Percentiles rank a stretch among this genome's conserved stretches.
Evolutionary conservation across 176 grass and related monocot species (phyloP).

Genomic region (Paspalum vaginatum): DNA sequence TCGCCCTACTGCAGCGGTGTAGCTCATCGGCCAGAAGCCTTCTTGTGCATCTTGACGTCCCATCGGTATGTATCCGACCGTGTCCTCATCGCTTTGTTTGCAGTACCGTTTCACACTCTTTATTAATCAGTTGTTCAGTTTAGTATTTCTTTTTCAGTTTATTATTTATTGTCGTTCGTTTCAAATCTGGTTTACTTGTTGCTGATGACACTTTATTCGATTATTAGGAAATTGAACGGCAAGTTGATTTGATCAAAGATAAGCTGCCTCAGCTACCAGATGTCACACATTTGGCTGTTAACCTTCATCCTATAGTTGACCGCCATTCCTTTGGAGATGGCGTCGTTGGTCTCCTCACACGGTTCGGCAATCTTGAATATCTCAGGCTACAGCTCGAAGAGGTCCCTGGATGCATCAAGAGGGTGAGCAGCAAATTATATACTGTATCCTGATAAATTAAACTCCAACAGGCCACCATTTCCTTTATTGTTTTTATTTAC

Average conservation of each 20-base stretch:
- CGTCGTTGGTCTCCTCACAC: neutral
- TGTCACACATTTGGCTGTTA: neutral
- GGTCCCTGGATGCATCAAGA: neutral
- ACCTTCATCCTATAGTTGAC: neutral
- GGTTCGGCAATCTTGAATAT: neutral
- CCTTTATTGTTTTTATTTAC: neutral
- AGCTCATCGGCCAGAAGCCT: neutral
- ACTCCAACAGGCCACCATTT: neutral
- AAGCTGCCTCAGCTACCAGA: neutral
- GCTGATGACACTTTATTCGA: too few relatives aligned
- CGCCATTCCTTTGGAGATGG: conserved; percentile 17
- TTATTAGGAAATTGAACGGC: too few relatives aligned
- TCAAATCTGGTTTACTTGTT: too few relatives aligned
- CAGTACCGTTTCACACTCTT: too few relatives aligned
- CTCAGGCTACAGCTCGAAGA: neutral
- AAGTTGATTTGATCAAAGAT: neutral
- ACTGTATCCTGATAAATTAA: neutral
- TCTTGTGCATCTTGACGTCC: neutral
- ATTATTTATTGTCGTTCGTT: too few relatives aligned
- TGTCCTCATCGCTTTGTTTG: too few relatives aligned
- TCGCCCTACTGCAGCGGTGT: neutral
- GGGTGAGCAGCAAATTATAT: neutral
- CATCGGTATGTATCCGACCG: neutral
- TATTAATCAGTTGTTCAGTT: too few relatives aligned
- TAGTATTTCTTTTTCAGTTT: too few relatives aligned